phyloP scores from a whole-genome alignment of 1,284 basidiomycete species.

The Wolfiporia cocos region DNA sequence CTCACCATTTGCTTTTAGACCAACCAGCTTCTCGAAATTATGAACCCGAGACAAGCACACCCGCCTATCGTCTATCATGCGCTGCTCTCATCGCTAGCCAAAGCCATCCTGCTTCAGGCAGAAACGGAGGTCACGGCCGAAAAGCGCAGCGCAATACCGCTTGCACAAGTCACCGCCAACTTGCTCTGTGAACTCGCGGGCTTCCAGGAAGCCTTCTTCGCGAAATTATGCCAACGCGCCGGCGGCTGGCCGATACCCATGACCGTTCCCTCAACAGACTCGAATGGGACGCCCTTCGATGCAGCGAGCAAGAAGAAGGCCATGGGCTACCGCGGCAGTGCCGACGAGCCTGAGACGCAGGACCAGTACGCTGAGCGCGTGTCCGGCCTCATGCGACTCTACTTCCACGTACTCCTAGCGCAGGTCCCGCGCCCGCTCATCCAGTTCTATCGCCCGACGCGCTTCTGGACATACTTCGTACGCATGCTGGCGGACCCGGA shows the following conservation, averaged over 20 bases:
- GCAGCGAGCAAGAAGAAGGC: constrained; percentile 62
- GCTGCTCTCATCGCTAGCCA: constrained; percentile 82
- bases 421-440: constrained; percentile 37
- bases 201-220: constrained; percentile 77
- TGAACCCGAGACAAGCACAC: constrained; percentile 32
- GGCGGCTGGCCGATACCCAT: constrained; percentile 68
- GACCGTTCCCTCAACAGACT: constrained; percentile 42
- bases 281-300: constrained; percentile 39
- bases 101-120: constrained; percentile 87
- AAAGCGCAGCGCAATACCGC: constrained; percentile 77
- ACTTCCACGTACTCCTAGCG: constrained; percentile 70
- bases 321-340: constrained; percentile 64
- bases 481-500: constrained; percentile 46
- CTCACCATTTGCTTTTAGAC: constrained; percentile 53
- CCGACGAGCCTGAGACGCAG: constrained; percentile 49
- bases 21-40: constrained; percentile 53
- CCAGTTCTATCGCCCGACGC: constrained; percentile 49
- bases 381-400: constrained; percentile 81
- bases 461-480: constrained; percentile 66
- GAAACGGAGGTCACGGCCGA: constrained; percentile 93
- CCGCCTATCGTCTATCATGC: constrained; percentile 60
- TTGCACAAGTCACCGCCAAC: constrained; percentile 72
- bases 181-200: constrained; percentile 55
- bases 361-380: constrained; percentile 75
- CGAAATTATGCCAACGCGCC: constrained; percentile 76